A percentile compares a stretch with the other conserved stretches of the same genome.
These are phyloP conservation scores for Penicillium subrubescens DNA, from an alignment of 495 filamentous ascomycete genomes.

Conservation along the genomic window DNA sequence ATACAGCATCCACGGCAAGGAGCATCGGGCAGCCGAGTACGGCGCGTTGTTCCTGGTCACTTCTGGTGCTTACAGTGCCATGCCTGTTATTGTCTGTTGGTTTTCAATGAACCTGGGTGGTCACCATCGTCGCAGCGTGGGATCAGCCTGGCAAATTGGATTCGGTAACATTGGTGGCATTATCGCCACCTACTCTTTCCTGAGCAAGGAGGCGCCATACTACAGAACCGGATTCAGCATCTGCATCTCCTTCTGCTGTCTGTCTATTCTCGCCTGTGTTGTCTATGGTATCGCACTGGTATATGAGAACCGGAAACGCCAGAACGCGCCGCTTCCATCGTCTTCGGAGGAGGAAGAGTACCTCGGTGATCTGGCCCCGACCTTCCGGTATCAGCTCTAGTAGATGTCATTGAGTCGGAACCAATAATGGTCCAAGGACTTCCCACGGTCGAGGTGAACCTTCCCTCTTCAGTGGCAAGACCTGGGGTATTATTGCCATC, in stretches of 20 bases:
- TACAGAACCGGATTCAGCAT: conserved; percentile 80
- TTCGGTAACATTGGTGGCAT: conserved; percentile 95
- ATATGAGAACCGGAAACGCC: conserved; percentile 67
- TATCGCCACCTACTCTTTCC: conserved; percentile 82
- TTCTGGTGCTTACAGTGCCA: conserved; percentile 63
- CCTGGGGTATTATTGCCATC: background rate
- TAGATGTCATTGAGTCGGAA: background rate
- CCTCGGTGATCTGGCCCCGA: conserved; percentile 44
- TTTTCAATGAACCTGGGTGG: conserved; percentile 91
- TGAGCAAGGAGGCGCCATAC: conserved; percentile 62
- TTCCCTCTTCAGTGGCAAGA: background rate
- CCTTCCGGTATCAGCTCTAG: conserved; percentile 45
- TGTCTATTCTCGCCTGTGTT: conserved; percentile 62
- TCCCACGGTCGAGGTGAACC: background rate
- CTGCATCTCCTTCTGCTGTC: conserved; percentile 70
- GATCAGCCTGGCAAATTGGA: conserved; percentile 85
- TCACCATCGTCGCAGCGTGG: conserved; percentile 81
- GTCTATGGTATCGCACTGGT: conserved; percentile 62
- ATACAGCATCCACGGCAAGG: conserved; percentile 60
- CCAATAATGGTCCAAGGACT: background rate
- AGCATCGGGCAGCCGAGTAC: conserved; percentile 64
- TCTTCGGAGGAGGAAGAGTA: conserved; percentile 35
- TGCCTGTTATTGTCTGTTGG: conserved; percentile 90
- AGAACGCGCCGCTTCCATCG: conserved; percentile 28
- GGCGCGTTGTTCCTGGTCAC: conserved; percentile 74